Conservation (phyloP, 768 basidiomycete species). For the Hortiboletus campestris region DNA sequence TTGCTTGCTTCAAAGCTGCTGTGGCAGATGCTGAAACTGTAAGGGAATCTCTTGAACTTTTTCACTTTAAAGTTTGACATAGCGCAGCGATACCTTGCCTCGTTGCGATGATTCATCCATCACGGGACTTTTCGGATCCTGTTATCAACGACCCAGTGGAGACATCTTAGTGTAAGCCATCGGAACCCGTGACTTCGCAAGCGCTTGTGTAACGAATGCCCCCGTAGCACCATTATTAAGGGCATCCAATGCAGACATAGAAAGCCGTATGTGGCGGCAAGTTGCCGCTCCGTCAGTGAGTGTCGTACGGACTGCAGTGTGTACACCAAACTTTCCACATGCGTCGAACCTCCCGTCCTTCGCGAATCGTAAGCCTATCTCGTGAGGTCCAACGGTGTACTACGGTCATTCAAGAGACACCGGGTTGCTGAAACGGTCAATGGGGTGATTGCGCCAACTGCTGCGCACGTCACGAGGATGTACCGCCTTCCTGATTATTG, state of each 20-base stretch:
- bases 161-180: background rate
- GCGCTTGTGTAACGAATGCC: background rate
- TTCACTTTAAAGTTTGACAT: conserved; percentile 10
- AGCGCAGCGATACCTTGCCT: conserved; percentile 60
- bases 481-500: conserved; percentile 18
- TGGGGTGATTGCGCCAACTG: conserved; percentile 22
- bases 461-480: conserved; percentile 25
- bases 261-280: background rate
- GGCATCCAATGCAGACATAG: background rate
- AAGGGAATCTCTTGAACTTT: conserved; percentile 13
- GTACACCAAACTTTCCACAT: background rate
- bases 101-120: conserved; percentile 41
- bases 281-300: background rate
- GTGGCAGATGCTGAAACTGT: conserved; percentile 73
- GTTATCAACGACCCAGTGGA: background rate
- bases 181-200: background rate
- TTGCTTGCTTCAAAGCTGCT: conserved; percentile 64
- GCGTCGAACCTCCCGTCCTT: background rate
- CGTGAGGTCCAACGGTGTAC: background rate
- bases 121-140: background rate
- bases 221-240: background rate
- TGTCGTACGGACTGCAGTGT: background rate
- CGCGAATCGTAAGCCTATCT: background rate
- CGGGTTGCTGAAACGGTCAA: conserved; percentile 1
- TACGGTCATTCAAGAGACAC: conserved; percentile 2